These are phyloP conservation scores for Debaryomyces sp. DNA, from an alignment of 1,139 yeast genomes.

Conservation along the genomic window DNA sequence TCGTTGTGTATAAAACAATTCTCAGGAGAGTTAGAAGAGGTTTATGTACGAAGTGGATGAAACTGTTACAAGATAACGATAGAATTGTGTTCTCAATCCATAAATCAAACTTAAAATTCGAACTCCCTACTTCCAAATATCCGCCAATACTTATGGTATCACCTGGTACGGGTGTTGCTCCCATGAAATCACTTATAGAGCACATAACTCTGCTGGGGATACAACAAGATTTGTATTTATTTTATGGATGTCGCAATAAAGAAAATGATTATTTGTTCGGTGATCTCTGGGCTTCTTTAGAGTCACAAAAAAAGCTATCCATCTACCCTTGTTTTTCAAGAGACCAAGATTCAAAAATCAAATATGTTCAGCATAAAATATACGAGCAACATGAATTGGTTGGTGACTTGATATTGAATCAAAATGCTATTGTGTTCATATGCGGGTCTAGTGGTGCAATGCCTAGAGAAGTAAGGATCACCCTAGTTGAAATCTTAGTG, in stretches of 20 bases:
- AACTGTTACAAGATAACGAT: conserved; percentile 50
- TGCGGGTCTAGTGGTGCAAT: conserved; percentile 95
- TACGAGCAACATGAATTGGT: conserved; percentile 52
- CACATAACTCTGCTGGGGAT: conserved; percentile 18
- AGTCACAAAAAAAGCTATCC: conserved; percentile 32
- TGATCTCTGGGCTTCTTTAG: conserved; percentile 51
- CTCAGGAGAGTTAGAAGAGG: conserved; percentile 79
- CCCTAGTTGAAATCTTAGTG: conserved; percentile 62
- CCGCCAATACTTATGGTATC: conserved; percentile 73
- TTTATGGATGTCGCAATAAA: conserved; percentile 75
- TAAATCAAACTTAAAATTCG: conserved; percentile 44
- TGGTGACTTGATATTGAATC: conserved; percentile 54
- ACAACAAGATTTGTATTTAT: conserved; percentile 46
- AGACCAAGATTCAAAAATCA: conserved; percentile 43
- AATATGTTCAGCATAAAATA: conserved; percentile 75
- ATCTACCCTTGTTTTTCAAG: conserved; percentile 67
- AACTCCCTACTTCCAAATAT: conserved; percentile 15
- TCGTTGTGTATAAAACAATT: conserved; percentile 86
- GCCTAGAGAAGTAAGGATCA: conserved; percentile 88
- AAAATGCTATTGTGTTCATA: conserved; percentile 64
- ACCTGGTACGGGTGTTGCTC: conserved; percentile 95
- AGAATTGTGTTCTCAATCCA: conserved; percentile 58
- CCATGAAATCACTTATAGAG: conserved; percentile 70
- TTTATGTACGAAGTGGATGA: conserved; percentile 79
- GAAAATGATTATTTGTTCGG: conserved; percentile 71